These are phyloP conservation scores for Monosporascus sp. DNA, from an alignment of 2,329 filamentous ascomycete species.

Conservation along the genomic window DNA sequence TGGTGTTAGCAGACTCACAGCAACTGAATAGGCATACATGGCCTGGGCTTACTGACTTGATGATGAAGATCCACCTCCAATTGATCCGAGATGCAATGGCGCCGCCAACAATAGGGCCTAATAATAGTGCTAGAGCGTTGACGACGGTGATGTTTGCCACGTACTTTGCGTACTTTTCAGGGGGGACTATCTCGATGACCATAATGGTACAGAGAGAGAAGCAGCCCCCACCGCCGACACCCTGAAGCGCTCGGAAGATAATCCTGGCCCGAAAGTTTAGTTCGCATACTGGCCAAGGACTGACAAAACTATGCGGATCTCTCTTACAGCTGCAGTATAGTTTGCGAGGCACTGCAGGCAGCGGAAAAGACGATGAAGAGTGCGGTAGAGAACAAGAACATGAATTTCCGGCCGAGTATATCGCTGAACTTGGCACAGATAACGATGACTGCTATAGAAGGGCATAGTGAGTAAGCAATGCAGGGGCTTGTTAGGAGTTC, in stretches of 20 bases:
- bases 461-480: neutral
- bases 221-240: conserved; percentile 9
- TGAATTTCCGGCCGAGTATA: conserved; percentile 7
- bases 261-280: neutral
- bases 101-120: conserved; percentile 19
- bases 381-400: neutral
- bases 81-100: conserved; percentile 10
- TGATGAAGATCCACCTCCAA: conserved; percentile 22
- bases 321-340: conserved; percentile 9
- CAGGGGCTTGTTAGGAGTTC: too few relatives aligned
- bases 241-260: conserved; percentile 11
- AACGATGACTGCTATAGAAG: conserved; percentile 9
- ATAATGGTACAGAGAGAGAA: conserved; percentile 11
- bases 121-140: conserved; percentile 7
- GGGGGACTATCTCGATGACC: conserved; percentile 13
- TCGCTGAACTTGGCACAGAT: conserved; percentile 11
- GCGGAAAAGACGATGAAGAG: conserved; percentile 9
- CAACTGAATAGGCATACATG: too few relatives aligned
- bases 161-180: conserved; percentile 9
- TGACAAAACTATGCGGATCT: neutral
- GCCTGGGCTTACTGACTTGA: conserved; percentile 13
- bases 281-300: neutral
- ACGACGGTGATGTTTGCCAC: conserved; percentile 6
- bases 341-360: conserved; percentile 6
- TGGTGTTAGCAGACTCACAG: too few relatives aligned